phyloP scores from a whole-genome alignment of 495 filamentous ascomycete genomes.

The Glarea lozoyensis region DNA sequence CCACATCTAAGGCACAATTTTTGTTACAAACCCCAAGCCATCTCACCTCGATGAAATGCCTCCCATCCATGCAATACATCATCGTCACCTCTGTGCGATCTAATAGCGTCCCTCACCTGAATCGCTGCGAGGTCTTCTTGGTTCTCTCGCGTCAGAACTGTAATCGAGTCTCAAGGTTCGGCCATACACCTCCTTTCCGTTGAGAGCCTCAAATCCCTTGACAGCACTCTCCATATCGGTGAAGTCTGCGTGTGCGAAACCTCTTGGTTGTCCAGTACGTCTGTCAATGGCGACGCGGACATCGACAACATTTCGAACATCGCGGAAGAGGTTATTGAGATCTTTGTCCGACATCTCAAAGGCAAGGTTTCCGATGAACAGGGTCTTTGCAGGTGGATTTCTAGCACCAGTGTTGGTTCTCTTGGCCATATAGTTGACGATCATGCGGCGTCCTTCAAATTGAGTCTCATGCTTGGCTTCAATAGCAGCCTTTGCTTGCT shows the following conservation, averaged over 20 bases:
- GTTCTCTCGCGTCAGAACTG: slow-evolving; percentile 19
- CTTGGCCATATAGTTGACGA: slow-evolving; percentile 40
- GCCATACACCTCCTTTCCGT: slow-evolving; percentile 51
- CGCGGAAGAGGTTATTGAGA: slow-evolving; percentile 70
- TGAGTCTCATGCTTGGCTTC: slow-evolving; percentile 55
- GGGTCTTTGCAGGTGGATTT: slow-evolving; percentile 47
- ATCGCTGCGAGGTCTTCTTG: background rate
- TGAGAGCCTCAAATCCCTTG: slow-evolving; percentile 46
- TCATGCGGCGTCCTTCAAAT: slow-evolving; percentile 70
- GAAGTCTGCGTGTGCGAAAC: slow-evolving; percentile 90
- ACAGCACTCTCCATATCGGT: slow-evolving; percentile 51
- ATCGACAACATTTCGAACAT: slow-evolving; percentile 63
- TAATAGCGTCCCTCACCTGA: no score
- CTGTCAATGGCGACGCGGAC: slow-evolving; percentile 87
- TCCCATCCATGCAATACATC: no score
- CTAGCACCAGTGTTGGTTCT: background rate
- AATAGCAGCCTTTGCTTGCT: slow-evolving; percentile 52
- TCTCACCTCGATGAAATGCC: background rate
- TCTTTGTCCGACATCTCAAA: slow-evolving; percentile 87
- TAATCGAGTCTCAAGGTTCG: slow-evolving; percentile 61
- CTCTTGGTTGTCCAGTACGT: slow-evolving; percentile 75
- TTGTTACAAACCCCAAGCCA: slow-evolving; percentile 9
- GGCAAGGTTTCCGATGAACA: slow-evolving; percentile 86
- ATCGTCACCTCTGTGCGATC: no score
- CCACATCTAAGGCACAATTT: slow-evolving; percentile 6